Conservation (phyloP, 345 rosid genomes). For the Capsella bursapastoris region DNA sequence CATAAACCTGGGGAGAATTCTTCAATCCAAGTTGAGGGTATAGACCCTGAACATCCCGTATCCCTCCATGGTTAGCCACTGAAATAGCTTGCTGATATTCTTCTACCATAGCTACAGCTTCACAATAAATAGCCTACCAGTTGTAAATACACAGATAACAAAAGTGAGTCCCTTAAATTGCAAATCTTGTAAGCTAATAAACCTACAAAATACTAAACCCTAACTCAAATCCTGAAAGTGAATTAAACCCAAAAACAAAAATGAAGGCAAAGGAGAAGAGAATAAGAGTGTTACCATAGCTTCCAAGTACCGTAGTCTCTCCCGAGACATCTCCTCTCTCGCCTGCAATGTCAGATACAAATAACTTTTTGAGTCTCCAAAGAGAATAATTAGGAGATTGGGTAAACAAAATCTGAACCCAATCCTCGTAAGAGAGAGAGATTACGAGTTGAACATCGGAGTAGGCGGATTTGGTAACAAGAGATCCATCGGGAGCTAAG, state of each 20-base stretch:
- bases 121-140: slow-evolving; percentile 76
- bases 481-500: slow-evolving; percentile 94
- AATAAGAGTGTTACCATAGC: slow-evolving; percentile 64
- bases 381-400: slow-evolving; percentile 18
- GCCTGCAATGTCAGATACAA: slow-evolving; percentile 58
- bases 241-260: not conserved
- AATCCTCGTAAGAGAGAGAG: slow-evolving; percentile 11
- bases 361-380: not conserved
- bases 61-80: slow-evolving; percentile 69
- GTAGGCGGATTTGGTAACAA: slow-evolving; percentile 85
- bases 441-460: slow-evolving; percentile 86
- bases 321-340: slow-evolving; percentile 93
- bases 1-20: slow-evolving; percentile 86
- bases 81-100: slow-evolving; percentile 91
- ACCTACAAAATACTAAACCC: slow-evolving; percentile 17
- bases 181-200: not conserved
- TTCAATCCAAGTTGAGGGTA: slow-evolving; percentile 76
- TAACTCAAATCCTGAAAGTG: not conserved
- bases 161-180: slow-evolving; percentile 6
- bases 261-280: not conserved
- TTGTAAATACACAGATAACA: slow-evolving; percentile 13
- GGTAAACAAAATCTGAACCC: slow-evolving; percentile 27
- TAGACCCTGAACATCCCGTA: slow-evolving; percentile 74
- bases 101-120: slow-evolving; percentile 90
- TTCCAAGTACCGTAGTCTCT: slow-evolving; percentile 89